Base-by-base conservation (phyloP, 2,329 filamentous ascomycete species). In the Podosphaera aphanis region DNA sequence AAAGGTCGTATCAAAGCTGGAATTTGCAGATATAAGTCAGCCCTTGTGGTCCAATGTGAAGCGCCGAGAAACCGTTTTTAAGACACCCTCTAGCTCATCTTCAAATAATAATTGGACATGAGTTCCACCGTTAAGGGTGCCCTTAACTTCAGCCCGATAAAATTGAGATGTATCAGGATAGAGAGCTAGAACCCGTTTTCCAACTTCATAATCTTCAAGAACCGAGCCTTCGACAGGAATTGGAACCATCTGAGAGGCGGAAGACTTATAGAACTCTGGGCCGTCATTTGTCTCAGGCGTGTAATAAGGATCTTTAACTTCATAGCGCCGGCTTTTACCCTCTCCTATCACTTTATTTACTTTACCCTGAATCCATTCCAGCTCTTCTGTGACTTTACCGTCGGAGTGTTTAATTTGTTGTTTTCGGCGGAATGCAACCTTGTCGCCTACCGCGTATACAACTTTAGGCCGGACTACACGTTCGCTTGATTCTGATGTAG, bases 141-240 rank as follows among this genome's bases (percentile, higher is more conserved):
- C 77, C 62, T 83, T 79, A 7, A 88, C 82, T 53, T 85, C 80
- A 1, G 83, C 83, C 58, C 81, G 77, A 60, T 90, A 90, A 55
- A 90, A 88, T 0, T 81, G 86, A 1, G 83, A 86, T 1, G 83
- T 88, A 54, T 84, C 77, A 0, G 83, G 83, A 56, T 90, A 90
- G 48, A 84, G 65, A 0, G 83, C 83, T 47, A 88, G 65, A 7
- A 88, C 82, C 40, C 75, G 72, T 57, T 79, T 82, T 39, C 80
- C 79, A 35, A 71, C 63, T 6, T 67, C 55, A 52, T 71, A 74
- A 31, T 79, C 73, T 48, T 79, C 70, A 36, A 79, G 67, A 3
- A 69, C 63, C 15, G 79, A 64, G 2, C 62, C 73, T 51, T 58
- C 65, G 58, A 71, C 67, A 2, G 82, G 78, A 47, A 90, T 85